phyloP scores from a whole-genome alignment of 257 asterid species.

The Apocynum venetum region DNA sequence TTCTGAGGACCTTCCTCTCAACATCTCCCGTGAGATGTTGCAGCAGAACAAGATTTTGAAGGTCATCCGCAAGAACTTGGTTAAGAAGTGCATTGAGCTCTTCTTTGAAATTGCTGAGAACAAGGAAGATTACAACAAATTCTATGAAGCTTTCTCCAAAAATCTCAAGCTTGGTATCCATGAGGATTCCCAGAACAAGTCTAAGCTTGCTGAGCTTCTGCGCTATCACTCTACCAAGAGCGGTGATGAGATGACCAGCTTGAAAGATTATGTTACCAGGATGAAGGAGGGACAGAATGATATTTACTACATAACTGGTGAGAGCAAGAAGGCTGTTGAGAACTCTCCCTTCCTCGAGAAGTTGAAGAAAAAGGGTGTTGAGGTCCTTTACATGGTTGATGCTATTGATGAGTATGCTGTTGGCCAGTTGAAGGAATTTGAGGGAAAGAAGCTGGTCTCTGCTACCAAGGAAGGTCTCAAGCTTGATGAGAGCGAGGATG shows the following conservation, averaged over 20 bases:
- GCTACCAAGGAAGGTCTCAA: constrained; percentile 64
- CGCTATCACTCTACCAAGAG: constrained; percentile 55
- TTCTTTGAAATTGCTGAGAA: constrained; percentile 63
- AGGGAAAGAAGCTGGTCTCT: constrained; percentile 54
- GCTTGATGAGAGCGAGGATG: constrained; percentile 60
- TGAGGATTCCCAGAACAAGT: constrained; percentile 44
- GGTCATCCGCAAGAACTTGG: constrained; percentile 63
- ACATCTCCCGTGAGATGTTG: constrained; percentile 49
- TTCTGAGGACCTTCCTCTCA: constrained; percentile 55
- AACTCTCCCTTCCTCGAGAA: constrained; percentile 62
- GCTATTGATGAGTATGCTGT: constrained; percentile 58
- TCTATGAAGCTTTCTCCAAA: constrained; percentile 53
- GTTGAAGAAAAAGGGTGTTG: constrained; percentile 54
- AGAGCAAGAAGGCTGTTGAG: constrained; percentile 62
- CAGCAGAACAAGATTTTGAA: constrained; percentile 61
- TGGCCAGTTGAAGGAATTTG: constrained; percentile 55
- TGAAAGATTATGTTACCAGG: constrained; percentile 59
- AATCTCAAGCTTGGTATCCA: constrained; percentile 58
- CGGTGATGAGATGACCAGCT: constrained; percentile 57
- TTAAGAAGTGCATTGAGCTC: constrained; percentile 57
- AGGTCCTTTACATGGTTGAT: constrained; percentile 55
- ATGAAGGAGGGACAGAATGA: constrained; percentile 62
- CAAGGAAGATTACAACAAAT: constrained; percentile 56
- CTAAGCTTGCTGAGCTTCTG: constrained; percentile 46
- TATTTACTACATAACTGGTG: constrained; percentile 55